Evolutionary conservation across 306 rosid species (phyloP).

Genomic region (Malus sylvestris): DNA sequence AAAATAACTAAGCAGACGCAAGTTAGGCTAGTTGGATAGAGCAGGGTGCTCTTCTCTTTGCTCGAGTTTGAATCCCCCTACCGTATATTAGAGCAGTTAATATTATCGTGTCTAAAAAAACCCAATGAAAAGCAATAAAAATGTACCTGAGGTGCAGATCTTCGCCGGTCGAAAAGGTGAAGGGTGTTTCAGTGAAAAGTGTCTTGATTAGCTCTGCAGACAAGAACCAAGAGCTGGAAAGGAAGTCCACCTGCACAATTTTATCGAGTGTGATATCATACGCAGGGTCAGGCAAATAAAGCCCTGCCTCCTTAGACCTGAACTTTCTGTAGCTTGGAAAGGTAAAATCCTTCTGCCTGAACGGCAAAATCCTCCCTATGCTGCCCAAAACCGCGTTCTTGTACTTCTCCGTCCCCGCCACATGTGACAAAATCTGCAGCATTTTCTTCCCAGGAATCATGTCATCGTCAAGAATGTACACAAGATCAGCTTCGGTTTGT

Average conservation of each 20-base stretch:
- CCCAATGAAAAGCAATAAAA: neutral
- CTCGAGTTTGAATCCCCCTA: too few species aligned
- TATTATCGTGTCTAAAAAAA: neutral
- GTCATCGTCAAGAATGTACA: constrained; percentile 80
- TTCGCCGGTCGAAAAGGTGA: constrained; percentile 93
- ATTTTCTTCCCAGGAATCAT: constrained; percentile 91
- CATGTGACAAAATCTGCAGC: constrained; percentile 88
- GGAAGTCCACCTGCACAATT: constrained; percentile 94
- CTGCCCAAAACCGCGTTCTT: constrained; percentile 82
- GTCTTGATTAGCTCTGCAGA: constrained; percentile 75
- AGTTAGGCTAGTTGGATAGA: neutral
- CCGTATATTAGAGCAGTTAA: neutral
- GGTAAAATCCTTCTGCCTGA: constrained; percentile 83
- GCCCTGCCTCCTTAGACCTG: constrained; percentile 85
- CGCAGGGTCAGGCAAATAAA: constrained; percentile 97
- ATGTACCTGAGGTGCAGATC: constrained; percentile 88
- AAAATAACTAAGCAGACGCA: neutral
- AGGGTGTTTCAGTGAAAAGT: constrained; percentile 77
- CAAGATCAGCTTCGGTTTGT: constrained; percentile 82
- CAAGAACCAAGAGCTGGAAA: constrained; percentile 95
- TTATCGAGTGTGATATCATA: constrained; percentile 75
- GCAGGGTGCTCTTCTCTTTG: neutral
- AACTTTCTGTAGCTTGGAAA: constrained; percentile 92
- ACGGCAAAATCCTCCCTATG: constrained; percentile 88
- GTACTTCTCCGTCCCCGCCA: constrained; percentile 75